Base-by-base conservation (phyloP, 2,329 filamentous ascomycete species). In the Aspergillus pseudoviridinutans region DNA sequence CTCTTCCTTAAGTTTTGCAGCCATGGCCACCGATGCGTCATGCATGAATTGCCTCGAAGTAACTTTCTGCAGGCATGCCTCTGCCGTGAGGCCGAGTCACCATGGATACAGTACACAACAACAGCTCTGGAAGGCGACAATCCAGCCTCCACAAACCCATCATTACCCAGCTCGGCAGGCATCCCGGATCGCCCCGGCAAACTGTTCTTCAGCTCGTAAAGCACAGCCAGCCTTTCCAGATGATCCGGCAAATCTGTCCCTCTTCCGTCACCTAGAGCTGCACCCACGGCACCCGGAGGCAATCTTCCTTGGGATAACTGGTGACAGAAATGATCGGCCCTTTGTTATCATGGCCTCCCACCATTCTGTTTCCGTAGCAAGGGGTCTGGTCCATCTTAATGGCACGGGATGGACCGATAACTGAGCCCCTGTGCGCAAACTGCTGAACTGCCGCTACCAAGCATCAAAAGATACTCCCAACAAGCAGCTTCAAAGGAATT, bases 281-380 rank as follows among this genome's bases (percentile, higher is more conserved):
- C 32, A 35, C 32, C 12, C 32, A 35, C 14, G 5, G 14, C 2
- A 17, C 14, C 7, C 5, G 32, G 14, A 17, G 32, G 14, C 32
- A 38, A 38, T 38, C 14, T 38, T 38, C 32, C 32, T 38, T 38
- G 32, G 14, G 32, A 17, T 38, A 17, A 38, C 32, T 7, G 14
- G 32, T 17, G 32, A n/a, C 76, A 75, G 3, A 81, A 75, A 14
- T 71, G 64, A 56, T 80, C 69, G 1, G 81, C 79, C 38, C 56
- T 35, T 22, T 54, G 53, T 2, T 2, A 88, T 68, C 63, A 85
- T 82, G 1, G 80, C 78, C 0, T 85, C 5, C 84, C 1, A 84
- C 82, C 32, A 80, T 81, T 17, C 87, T 73, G 67, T 83, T 84
- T 17, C 83, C 85, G 63, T 88, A 88, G 68, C 87, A 89, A 0